Percentiles rank a stretch among this genome's conserved stretches.
Evolutionary conservation across 495 filamentous ascomycete genomes (phyloP).

Genomic region (Tirmania nivea): DNA sequence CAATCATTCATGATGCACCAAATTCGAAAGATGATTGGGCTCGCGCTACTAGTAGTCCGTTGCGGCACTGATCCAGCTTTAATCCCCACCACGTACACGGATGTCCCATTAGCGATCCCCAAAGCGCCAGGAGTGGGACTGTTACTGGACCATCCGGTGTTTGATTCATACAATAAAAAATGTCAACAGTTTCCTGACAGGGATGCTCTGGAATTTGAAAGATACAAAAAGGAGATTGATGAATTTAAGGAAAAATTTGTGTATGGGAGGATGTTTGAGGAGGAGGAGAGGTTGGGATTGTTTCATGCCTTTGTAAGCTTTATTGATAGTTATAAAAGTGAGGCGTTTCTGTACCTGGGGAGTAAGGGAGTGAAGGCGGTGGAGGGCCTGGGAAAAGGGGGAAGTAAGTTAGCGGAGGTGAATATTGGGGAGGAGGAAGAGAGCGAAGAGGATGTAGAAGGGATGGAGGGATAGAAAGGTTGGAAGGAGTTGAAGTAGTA

Average conservation of each 20-base stretch:
- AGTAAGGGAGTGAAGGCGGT: constrained; percentile 14
- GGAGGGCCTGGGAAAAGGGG: constrained; percentile 1
- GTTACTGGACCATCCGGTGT: constrained; percentile 73
- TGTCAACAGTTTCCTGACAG: constrained; percentile 31
- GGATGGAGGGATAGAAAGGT: not conserved
- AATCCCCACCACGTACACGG: constrained; percentile 46
- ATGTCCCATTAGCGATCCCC: constrained; percentile 56
- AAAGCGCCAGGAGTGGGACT: constrained; percentile 81
- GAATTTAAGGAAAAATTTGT: constrained; percentile 88
- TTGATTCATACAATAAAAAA: constrained; percentile 56
- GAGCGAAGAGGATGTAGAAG: not conserved
- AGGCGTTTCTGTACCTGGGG: constrained; percentile 13
- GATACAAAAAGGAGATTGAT: constrained; percentile 51
- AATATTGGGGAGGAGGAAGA: not conserved
- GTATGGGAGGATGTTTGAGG: constrained; percentile 71
- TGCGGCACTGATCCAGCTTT: constrained; percentile 46
- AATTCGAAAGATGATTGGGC: constrained; percentile 94
- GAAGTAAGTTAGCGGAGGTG: not conserved
- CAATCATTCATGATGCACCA: constrained; percentile 99
- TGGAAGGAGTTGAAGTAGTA: too few species aligned
- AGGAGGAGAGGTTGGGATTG: constrained; percentile 60
- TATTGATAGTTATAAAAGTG: constrained; percentile 9
- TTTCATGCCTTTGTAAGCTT: constrained; percentile 14
- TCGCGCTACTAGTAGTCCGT: constrained; percentile 64
- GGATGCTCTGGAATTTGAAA: constrained; percentile 52